These are phyloP conservation scores for Narthecium ossifragum DNA, from an alignment of 106 monocot species.

Conservation along the genomic window DNA sequence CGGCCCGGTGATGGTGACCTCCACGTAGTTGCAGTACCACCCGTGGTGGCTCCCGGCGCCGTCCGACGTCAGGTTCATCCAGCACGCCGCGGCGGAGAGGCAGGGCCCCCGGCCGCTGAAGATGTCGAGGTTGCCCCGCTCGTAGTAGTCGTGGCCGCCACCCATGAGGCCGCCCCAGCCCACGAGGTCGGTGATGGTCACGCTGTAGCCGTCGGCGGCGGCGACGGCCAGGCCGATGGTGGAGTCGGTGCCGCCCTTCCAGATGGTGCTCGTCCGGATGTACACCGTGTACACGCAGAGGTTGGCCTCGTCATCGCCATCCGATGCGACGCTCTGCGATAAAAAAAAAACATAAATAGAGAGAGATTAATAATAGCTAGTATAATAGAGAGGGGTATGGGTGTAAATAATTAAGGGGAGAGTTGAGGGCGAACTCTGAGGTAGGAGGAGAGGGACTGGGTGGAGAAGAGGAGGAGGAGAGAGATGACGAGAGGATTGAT, in stretches of 20 bases:
- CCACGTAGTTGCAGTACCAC: conserved; percentile 97
- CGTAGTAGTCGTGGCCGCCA: conserved; percentile 67
- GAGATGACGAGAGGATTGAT: not conserved
- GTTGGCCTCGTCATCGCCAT: conserved; percentile 12
- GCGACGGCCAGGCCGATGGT: conserved; percentile 42
- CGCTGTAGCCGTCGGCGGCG: conserved; percentile 37
- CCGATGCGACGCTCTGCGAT: not conserved
- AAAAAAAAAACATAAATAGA: not conserved
- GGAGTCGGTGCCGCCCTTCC: conserved; percentile 76
- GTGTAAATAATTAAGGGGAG: not conserved
- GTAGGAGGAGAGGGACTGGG: conserved; percentile 7
- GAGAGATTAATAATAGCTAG: not conserved
- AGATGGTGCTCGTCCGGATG: conserved; percentile 59
- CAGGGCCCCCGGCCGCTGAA: conserved; percentile 84
- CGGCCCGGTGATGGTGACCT: conserved; percentile 84
- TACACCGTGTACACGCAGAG: conserved; percentile 86
- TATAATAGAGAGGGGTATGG: not conserved
- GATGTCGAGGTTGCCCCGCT: conserved; percentile 78
- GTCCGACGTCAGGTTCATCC: conserved; percentile 69
- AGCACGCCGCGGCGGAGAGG: conserved; percentile 42
- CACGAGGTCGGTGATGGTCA: conserved; percentile 54
- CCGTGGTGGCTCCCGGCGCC: conserved; percentile 70
- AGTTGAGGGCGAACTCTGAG: not conserved
- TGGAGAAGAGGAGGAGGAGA: conserved; percentile 16
- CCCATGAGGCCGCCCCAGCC: conserved; percentile 81